A percentile compares a stretch with the other conserved stretches of the same genome.
Evolutionary conservation across 2,329 filamentous ascomycete species (phyloP).

Genomic region (Fusarium chlamydosporum): DNA sequence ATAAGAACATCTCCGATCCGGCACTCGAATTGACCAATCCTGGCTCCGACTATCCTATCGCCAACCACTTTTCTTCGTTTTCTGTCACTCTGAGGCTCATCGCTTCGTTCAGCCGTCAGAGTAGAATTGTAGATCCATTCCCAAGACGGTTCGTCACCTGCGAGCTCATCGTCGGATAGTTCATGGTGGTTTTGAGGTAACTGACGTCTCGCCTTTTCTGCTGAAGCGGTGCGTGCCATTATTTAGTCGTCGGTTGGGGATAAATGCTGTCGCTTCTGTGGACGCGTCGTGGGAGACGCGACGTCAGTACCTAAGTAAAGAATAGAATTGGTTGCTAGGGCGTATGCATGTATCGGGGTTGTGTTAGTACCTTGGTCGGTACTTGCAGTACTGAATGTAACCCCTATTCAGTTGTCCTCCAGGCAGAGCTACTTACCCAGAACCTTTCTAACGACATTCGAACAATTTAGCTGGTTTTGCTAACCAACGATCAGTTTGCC

Average conservation of each 20-base stretch:
- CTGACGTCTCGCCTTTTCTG: conserved; percentile 40
- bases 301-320: conserved; percentile 36
- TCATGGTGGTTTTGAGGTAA: conserved; percentile 55
- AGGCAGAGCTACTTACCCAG: not conserved
- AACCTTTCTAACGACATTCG: not conserved
- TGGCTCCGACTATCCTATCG: conserved; percentile 80
- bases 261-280: conserved; percentile 18
- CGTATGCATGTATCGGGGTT: conserved; percentile 43
- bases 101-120: conserved; percentile 51
- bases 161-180: conserved; percentile 90
- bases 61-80: conserved; percentile 56
- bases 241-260: conserved; percentile 27
- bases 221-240: conserved; percentile 49
- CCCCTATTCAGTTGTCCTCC: not conserved
- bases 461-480: not conserved
- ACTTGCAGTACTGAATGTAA: no score
- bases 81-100: conserved; percentile 52
- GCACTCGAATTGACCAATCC: conserved; percentile 85
- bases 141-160: conserved; percentile 79
- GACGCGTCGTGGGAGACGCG: conserved; percentile 54
- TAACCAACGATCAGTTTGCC: no score
- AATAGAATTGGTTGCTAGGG: conserved; percentile 41
- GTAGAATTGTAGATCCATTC: conserved; percentile 77
- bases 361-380: conserved; percentile 22
- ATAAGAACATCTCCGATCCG: conserved; percentile 85